Conservation (phyloP, 192 early-diverging fungal genomes). For the Diversispora eburnea region DNA sequence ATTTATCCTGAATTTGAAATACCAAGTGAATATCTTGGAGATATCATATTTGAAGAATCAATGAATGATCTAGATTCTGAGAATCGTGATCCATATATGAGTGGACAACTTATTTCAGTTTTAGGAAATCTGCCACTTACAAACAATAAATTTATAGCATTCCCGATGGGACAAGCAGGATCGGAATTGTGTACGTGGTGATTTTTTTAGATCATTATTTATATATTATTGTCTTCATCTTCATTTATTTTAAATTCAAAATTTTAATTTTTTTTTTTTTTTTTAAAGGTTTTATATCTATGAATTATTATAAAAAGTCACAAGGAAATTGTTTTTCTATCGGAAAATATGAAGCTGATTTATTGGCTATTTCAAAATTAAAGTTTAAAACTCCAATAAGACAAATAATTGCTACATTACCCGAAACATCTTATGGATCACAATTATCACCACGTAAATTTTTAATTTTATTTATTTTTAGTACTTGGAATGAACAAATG, state of each 20-base stretch:
- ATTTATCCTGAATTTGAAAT: constrained; percentile 21
- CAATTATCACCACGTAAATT: not conserved
- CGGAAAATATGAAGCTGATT: not conserved
- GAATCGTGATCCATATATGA: constrained; percentile 8
- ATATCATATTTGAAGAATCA: not conserved
- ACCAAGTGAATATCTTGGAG: not conserved
- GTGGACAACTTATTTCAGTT: constrained; percentile 12
- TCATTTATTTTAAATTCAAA: not conserved
- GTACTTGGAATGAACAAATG: not conserved
- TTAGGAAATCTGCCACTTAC: not conserved
- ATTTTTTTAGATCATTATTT: not conserved
- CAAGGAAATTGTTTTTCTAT: not conserved
- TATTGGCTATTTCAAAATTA: not conserved
- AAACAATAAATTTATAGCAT: constrained; percentile 5
- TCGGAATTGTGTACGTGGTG: constrained; percentile 13
- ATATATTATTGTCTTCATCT: not conserved
- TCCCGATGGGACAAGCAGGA: constrained; percentile 23
- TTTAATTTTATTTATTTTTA: not conserved
- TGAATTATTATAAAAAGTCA: not conserved
- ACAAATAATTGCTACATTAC: constrained; percentile 11
- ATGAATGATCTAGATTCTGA: not conserved
- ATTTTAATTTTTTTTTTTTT: not conserved
- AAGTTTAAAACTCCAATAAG: constrained; percentile 25
- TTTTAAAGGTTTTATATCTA: no score
- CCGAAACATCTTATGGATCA: constrained; percentile 11